phyloP scores from a whole-genome alignment of 2,329 filamentous ascomycete species.

The Chrysosphaeria jannelii region DNA sequence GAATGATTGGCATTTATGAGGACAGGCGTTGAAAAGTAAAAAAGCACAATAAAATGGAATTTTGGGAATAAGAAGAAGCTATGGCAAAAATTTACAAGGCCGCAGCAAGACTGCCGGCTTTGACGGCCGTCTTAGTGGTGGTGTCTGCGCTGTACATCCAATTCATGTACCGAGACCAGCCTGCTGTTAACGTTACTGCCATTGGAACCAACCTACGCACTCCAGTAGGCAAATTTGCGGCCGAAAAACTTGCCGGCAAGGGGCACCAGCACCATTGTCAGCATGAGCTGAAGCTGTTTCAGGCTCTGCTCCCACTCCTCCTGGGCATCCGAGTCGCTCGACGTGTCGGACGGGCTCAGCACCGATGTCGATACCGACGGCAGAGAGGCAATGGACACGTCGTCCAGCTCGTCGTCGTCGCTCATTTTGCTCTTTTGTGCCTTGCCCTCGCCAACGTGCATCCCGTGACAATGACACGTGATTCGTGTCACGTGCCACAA shows the following conservation, averaged over 20 bases:
- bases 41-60: not conserved
- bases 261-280: constrained; percentile 85
- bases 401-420: constrained; percentile 11
- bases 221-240: constrained; percentile 85
- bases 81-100: constrained; percentile 18
- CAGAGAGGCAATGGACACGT: constrained; percentile 30
- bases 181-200: no score
- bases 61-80: not conserved
- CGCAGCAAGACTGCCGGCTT: constrained; percentile 28
- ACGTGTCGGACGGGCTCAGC: constrained; percentile 8
- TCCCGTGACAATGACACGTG: no score
- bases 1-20: no score
- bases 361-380: constrained; percentile 25
- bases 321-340: constrained; percentile 54
- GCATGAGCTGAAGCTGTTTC: constrained; percentile 70
- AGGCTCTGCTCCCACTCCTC: constrained; percentile 83
- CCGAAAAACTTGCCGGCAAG: constrained; percentile 89
- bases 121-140: constrained; percentile 32
- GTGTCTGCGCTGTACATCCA: constrained; percentile 64
- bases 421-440: no score
- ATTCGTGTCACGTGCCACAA: no score
- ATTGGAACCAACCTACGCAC: constrained; percentile 30
- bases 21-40: not conserved
- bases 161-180: constrained; percentile 80
- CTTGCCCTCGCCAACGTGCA: no score